Base-by-base conservation (phyloP, 805 yeast genomes). In the Spathaspora boniae region DNA sequence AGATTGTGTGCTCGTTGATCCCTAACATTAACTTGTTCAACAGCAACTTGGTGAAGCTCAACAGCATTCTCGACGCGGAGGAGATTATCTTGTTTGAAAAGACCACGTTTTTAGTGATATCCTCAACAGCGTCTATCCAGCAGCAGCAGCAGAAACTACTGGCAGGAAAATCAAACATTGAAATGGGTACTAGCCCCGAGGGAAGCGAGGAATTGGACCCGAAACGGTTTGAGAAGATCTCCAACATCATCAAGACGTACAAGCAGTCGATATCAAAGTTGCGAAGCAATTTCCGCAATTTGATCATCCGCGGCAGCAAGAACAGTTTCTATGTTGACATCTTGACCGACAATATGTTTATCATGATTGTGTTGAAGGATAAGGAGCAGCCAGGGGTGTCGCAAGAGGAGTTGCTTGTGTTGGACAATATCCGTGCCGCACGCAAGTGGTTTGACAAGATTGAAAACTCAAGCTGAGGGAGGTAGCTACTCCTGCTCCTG, bases 41-140 rank as follows among this genome's bases (percentile, higher is more conserved):
- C 57, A 75, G 75, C 39, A 83, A 86, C 53, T 67, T 93, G 41
- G 62, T 80, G 31, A 80, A 78, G 47, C 76, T 93, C 52, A 85
- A 88, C 45, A 67, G 72, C 16, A 74, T 86, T 12, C 63, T 88
- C 38, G 82, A 83, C 43, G 96, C 96, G 0, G 85, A 83, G 47
- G 98, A 91, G 53, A 86, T 89, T 33, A 86, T 91, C 9, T 59
- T 93, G 36, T 93, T 93, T 60, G 98, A 93, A 55, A 83, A 86
- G 52, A 86, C 96, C 0, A 93, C 98, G 0, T 93, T 93, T 47
- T 62, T 93, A 44, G 87, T 84, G 24, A 82, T 84, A 17, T 80
- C 89, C 5, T 73, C 79, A 11, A 74, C 79, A 15, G 68, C 76
- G 30, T 59, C 65, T 4, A 64, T 66, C 18, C 57, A 58, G 32